These are phyloP conservation scores for Urostyla sp. DNA, from an alignment of 73 alveolate species.

Conservation along the genomic window DNA sequence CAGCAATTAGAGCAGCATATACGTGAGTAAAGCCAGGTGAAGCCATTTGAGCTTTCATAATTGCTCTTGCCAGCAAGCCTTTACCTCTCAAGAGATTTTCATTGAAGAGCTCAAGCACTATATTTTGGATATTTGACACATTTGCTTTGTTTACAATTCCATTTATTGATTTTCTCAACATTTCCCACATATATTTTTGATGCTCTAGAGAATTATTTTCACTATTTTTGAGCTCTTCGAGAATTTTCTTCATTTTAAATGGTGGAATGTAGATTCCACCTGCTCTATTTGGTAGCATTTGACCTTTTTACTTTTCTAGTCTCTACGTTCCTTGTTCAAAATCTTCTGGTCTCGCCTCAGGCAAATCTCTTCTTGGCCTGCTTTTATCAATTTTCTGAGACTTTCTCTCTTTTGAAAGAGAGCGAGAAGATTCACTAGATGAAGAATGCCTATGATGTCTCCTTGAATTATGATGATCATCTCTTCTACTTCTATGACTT, in stretches of 20 bases:
- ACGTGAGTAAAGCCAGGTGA: conserved; percentile 96
- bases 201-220: conserved; percentile 94
- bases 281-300: conserved; percentile 56
- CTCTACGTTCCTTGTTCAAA: conserved; percentile 6
- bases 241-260: conserved; percentile 88
- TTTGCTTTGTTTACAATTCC: conserved; percentile 97
- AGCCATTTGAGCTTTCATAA: conserved; percentile 94
- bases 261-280: conserved; percentile 99
- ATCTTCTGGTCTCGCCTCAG: conserved; percentile 46
- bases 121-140: conserved; percentile 87
- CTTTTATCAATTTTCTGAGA: not conserved
- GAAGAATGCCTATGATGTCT: conserved; percentile 10
- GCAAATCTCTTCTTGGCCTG: not conserved
- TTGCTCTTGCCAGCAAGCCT: conserved; percentile 97
- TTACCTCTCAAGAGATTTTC: conserved; percentile 99
- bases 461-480: not conserved
- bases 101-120: conserved; percentile 96
- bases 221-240: conserved; percentile 87
- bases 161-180: conserved; percentile 95
- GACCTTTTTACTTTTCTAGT: not conserved
- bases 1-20: conserved; percentile 98
- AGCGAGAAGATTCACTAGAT: not conserved
- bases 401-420: not conserved
- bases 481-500: not conserved
- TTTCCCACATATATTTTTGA: conserved; percentile 99